A percentile compares a stretch with the other conserved stretches of the same genome.
These are phyloP conservation scores for Saccharomycopsis crataegensis DNA, from an alignment of 1,139 yeast genomes.

Conservation along the genomic window DNA sequence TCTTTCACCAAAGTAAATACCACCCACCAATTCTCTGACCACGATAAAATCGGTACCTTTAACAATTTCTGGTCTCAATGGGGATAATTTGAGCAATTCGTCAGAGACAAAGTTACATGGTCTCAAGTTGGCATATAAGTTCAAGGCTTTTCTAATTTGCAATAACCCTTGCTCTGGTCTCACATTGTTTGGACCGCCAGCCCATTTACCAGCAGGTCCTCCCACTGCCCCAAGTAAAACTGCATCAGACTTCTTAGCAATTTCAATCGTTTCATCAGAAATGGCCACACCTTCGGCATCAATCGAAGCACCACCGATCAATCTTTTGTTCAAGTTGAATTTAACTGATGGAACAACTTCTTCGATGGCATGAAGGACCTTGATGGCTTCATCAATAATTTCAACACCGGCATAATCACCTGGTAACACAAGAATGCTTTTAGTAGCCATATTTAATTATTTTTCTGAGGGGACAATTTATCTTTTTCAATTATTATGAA, in stretches of 20 bases:
- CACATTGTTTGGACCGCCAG: slow-evolving; percentile 68
- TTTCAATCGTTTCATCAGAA: slow-evolving; percentile 78
- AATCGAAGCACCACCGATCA: slow-evolving; percentile 97
- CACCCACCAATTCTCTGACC: slow-evolving; percentile 95
- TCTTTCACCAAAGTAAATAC: slow-evolving; percentile 94
- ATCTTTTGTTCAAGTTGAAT: slow-evolving; percentile 72
- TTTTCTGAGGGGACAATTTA: neutral
- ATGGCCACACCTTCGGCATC: slow-evolving; percentile 93
- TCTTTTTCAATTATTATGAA: neutral
- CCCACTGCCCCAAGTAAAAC: slow-evolving; percentile 96
- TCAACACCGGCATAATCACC: slow-evolving; percentile 98
- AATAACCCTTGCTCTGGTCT: slow-evolving; percentile 97
- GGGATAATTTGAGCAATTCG: slow-evolving; percentile 74
- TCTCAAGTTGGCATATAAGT: slow-evolving; percentile 89
- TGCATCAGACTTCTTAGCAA: slow-evolving; percentile 88
- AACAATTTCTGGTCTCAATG: slow-evolving; percentile 76
- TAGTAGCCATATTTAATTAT: slow-evolving; percentile 25
- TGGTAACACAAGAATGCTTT: slow-evolving; percentile 78
- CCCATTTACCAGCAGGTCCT: slow-evolving; percentile 85
- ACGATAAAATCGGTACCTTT: slow-evolving; percentile 86
- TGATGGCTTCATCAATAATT: slow-evolving; percentile 81
- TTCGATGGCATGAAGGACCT: slow-evolving; percentile 75
- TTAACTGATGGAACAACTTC: slow-evolving; percentile 52
- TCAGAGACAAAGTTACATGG: slow-evolving; percentile 96
- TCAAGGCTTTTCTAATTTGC: slow-evolving; percentile 88